Evolutionary conservation across 2,329 filamentous ascomycete genomes (phyloP).

Genomic region (Penicillium sp.): DNA sequence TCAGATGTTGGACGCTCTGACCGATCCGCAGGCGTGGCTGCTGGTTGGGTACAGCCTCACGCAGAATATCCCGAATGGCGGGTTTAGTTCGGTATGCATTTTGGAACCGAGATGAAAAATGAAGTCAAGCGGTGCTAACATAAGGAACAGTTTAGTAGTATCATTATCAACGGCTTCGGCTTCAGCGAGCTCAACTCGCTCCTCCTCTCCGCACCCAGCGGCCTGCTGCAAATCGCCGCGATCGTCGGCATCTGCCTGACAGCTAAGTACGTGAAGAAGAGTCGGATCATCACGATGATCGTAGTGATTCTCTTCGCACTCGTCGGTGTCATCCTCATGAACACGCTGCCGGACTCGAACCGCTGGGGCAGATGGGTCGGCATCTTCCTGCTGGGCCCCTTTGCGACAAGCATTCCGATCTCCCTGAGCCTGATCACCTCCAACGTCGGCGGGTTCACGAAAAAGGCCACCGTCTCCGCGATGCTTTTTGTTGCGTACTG

Average conservation of each 20-base stretch:
- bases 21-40: slow-evolving; percentile 4
- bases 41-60: neutral
- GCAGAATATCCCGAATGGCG: slow-evolving; percentile 1
- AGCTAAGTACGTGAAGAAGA: neutral
- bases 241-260: neutral
- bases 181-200: slow-evolving; percentile 3
- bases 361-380: slow-evolving; percentile 1
- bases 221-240: neutral
- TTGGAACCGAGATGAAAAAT: too few relatives aligned
- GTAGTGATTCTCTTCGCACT: neutral
- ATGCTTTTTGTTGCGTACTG: slow-evolving; percentile 2
- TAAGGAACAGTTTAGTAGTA: neutral
- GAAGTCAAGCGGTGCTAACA: neutral
- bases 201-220: neutral
- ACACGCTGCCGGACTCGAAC: neutral
- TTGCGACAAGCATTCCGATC: neutral
- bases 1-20: slow-evolving; percentile 4
- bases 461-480: slow-evolving; percentile 1
- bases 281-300: neutral
- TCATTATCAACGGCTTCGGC: slow-evolving; percentile 9
- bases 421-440: neutral
- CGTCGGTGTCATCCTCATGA: neutral
- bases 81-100: neutral
- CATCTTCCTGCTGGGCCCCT: slow-evolving; percentile 3
- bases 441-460: slow-evolving; percentile 3